These are phyloP conservation scores for Vitis rotundifolia DNA, from an alignment of 164 flowering plant genomes.

Conservation along the genomic window DNA sequence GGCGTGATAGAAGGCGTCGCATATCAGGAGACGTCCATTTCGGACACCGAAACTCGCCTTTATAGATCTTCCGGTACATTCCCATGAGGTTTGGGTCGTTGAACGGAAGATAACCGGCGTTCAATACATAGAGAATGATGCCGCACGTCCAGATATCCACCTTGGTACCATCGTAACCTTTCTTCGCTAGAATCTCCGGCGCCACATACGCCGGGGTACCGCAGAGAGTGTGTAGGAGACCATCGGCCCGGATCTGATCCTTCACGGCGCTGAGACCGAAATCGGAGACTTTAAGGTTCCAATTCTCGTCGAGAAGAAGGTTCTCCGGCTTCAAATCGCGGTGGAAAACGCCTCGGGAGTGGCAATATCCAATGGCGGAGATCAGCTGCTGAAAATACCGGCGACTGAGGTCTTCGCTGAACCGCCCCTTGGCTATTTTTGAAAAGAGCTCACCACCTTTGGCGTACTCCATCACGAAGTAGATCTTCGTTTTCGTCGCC, in stretches of 20 bases:
- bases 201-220: conserved; percentile 81
- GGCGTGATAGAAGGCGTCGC: conserved; percentile 35
- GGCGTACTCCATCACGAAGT: conserved; percentile 74
- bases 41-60: conserved; percentile 62
- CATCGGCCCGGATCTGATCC: conserved; percentile 55
- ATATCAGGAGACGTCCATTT: conserved; percentile 67
- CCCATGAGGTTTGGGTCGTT: conserved; percentile 62
- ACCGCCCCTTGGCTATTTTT: conserved; percentile 49
- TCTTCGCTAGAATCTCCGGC: conserved; percentile 64
- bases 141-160: conserved; percentile 81
- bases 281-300: conserved; percentile 59
- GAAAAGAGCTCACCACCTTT: conserved; percentile 73
- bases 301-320: conserved; percentile 65
- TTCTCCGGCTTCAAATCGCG: conserved; percentile 76
- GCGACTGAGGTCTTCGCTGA: conserved; percentile 62
- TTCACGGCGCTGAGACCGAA: conserved; percentile 66
- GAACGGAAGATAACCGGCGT: conserved; percentile 70
- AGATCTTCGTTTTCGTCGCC: conserved; percentile 70
- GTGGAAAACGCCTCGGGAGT: conserved; percentile 65
- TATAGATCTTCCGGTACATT: conserved; percentile 65
- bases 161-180: conserved; percentile 67
- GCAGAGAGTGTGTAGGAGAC: conserved; percentile 65
- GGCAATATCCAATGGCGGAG: conserved; percentile 66
- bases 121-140: conserved; percentile 52
- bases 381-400: conserved; percentile 67